Evolutionary conservation across 2,329 filamentous ascomycete genomes (phyloP).

Genomic region (Epichloe coenophiala): DNA sequence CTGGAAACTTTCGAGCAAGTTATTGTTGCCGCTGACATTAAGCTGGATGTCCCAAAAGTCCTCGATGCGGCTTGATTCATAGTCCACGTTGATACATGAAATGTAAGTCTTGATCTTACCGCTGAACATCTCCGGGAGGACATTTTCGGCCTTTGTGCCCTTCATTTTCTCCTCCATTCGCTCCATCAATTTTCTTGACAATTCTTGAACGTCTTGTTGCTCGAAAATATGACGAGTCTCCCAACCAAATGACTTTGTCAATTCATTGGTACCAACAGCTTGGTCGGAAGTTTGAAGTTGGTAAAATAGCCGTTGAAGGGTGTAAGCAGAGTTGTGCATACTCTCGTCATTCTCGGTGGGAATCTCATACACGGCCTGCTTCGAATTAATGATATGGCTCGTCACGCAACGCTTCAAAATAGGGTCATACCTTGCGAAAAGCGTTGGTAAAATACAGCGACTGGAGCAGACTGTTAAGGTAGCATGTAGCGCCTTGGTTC

Average conservation of each 20-base stretch:
- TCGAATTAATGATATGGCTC: slow-evolving; percentile 4
- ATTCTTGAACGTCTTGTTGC: slow-evolving; percentile 95
- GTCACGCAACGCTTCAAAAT: neutral
- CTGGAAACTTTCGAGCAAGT: slow-evolving; percentile 83
- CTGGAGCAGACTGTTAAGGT: slow-evolving; percentile 72
- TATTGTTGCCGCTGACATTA: slow-evolving; percentile 90
- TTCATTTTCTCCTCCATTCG: slow-evolving; percentile 97
- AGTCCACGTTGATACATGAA: slow-evolving; percentile 95
- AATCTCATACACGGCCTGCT: slow-evolving; percentile 90
- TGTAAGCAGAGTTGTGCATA: slow-evolving; percentile 80
- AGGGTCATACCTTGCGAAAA: slow-evolving; percentile 63
- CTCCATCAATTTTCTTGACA: slow-evolving; percentile 95
- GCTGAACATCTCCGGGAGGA: slow-evolving; percentile 80
- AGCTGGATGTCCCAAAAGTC: slow-evolving; percentile 99
- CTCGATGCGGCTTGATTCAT: slow-evolving; percentile 88
- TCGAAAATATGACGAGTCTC: slow-evolving; percentile 96
- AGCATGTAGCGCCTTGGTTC: slow-evolving; percentile 91
- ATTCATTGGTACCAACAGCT: slow-evolving; percentile 80
- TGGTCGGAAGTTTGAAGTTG: slow-evolving; percentile 74
- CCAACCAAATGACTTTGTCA: slow-evolving; percentile 96
- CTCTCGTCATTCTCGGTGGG: slow-evolving; percentile 77
- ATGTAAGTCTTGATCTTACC: slow-evolving; percentile 99
- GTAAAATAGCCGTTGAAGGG: slow-evolving; percentile 87
- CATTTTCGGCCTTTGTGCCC: slow-evolving; percentile 80
- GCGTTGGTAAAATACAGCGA: slow-evolving; percentile 81